phyloP scores from a whole-genome alignment of 148 eudicot species.

The Vaccinium corymbosum region DNA sequence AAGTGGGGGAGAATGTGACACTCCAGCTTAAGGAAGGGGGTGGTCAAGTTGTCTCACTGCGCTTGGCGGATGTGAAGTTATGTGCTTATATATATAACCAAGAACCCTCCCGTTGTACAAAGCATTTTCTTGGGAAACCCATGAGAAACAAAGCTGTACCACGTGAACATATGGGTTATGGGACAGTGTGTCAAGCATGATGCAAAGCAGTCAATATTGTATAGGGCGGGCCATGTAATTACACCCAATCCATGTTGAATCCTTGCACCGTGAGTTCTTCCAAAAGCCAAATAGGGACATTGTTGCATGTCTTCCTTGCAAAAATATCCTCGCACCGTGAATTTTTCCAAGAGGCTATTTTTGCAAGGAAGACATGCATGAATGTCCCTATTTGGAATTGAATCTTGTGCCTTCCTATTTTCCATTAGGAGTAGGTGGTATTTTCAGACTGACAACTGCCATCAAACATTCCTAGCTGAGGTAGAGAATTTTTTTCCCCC shows the following conservation, averaged over 20 bases:
- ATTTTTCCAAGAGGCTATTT: neutral
- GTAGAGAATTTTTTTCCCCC: conserved; percentile 5
- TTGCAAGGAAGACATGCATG: neutral
- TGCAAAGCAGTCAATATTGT: neutral
- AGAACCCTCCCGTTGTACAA: neutral
- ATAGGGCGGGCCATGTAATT: neutral
- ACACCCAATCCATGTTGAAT: neutral
- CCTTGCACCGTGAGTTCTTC: neutral
- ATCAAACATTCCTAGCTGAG: conserved; percentile 1
- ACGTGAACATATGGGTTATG: neutral
- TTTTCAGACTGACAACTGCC: neutral
- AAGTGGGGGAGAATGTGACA: neutral
- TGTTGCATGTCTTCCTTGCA: too few species aligned
- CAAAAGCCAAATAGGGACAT: neutral
- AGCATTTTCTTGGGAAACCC: neutral
- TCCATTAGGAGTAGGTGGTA: neutral
- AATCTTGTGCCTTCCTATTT: neutral
- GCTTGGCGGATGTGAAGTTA: neutral
- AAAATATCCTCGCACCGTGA: neutral
- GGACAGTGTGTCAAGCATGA: neutral
- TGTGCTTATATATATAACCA: neutral
- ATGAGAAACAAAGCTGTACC: neutral
- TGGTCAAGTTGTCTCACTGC: neutral
- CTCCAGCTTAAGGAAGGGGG: neutral
- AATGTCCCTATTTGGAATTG: neutral